Base-by-base conservation (phyloP, 441 rosid species). In the Macaranga tanarius region DNA sequence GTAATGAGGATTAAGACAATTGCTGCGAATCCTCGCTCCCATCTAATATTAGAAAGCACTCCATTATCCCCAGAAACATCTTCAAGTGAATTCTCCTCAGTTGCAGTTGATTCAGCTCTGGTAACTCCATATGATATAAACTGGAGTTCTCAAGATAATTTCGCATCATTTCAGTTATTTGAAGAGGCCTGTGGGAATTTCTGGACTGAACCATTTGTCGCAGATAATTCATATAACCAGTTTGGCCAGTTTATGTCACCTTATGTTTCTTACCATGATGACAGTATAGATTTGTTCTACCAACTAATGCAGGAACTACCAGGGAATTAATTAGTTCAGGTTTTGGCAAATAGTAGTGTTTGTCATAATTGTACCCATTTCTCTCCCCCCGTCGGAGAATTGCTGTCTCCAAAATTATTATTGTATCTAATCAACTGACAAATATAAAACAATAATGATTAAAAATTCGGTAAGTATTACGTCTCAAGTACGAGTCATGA, bases 121-220 rank as follows among this genome's bases (percentile, higher is more conserved):
- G n/a, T 62, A 34, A 16, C 56, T 51, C 56, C 20, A 1, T 11
- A 22, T 20, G 67, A 31, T 23, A 9, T 20, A 42, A 61, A 48
- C 5, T 11, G 34, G 4, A 9, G 5, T 13, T 48, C 59, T 10
- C 65, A 45, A 62, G 44, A 40, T 40, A 22, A 60, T 62, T 20
- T 15, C 16, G n/a, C 31, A 61, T 50, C 74, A 62, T 26, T 13
- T 0, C 48, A 50, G 20, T 20, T 22, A 28, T 34, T 61, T 50
- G 51, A 71, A 62, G 76, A 73, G 19, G 45, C 65, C 4, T 2
- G 11, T 47, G 62, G 15, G 23, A 64, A 65, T 54, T 73, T 73
- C 70, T 73, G 76, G 76, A 65, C 63, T 17, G 57, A 10, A 23
- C 71, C 71, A 65, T 56, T 73, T 65, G 8, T 57, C 7, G 23